Base-by-base conservation (phyloP, 2,329 filamentous ascomycete genomes). In the Pseudogymnoascus sp. region DNA sequence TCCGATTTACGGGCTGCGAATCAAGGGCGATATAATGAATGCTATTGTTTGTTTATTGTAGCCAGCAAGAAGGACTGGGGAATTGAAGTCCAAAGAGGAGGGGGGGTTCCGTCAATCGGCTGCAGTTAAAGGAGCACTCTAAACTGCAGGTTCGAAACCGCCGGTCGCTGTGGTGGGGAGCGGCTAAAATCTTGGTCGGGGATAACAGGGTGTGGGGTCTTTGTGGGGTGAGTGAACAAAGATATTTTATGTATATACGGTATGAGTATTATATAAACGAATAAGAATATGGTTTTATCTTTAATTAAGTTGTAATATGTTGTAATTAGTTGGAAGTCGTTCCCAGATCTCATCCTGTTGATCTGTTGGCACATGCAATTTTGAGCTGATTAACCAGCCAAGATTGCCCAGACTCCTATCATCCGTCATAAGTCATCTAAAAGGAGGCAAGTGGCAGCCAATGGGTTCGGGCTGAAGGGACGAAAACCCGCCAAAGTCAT, bases 81-180 rank as follows among this genome's bases (percentile, higher is more conserved):
- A 55, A 55, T 55, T 55, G 26, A 55, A 55, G 49, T 55, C 26
- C 8, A n/a, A 55, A 31, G 49, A 55, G 49, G 49, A 55, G 49
- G 49, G 49, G 49, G 10, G 19, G n/a, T 26, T 31, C 49, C 49
- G 49, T 55, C 49, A 55, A 55, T 55, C 49, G 49, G 49, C 26
- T 21, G 49, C 16, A 33, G 49, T 55, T 55, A 33, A 55, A 55
- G 49, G n/a, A 55, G 49, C 29, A 55, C 49, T 52, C 16, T 31
- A 11, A 3, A 31, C 26, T 33, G 11, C 49, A 55, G 49, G n/a
- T 33, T 55, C 49, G 49, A 55, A 55, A 55, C 49, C 45, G n/a
- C 43, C 49, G 49, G 29, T 6, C 10, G 49, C n/a, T 45, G 43
- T 55, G 12, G 49, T 33, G 49, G 49, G 49, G 49, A 55, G 49